Evolutionary conservation across 2,329 filamentous ascomycete genomes (phyloP).

Genomic region (Paracorniculantispora psalliotae): DNA sequence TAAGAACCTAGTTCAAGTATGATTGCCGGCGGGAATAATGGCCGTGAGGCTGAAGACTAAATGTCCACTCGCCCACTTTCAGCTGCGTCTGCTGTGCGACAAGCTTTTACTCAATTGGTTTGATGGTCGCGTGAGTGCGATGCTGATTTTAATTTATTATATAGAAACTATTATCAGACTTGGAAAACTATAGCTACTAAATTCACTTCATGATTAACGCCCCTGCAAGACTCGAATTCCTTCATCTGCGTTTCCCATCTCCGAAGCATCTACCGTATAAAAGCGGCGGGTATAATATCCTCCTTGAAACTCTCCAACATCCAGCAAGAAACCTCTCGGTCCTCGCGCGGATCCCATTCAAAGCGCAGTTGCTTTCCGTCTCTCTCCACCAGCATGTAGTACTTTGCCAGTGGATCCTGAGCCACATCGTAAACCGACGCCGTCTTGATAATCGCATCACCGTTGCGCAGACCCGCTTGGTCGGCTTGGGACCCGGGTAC

Average conservation of each 20-base stretch:
- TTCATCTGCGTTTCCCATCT: not conserved
- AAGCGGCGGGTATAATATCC: conserved; percentile 10
- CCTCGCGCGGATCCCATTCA: conserved; percentile 4
- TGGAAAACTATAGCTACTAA: not conserved
- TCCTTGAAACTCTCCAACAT: conserved; percentile 13
- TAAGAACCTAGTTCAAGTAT: not conserved
- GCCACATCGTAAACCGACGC: not conserved
- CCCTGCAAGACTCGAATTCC: not conserved
- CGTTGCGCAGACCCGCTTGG: conserved; percentile 8
- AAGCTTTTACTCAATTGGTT: not conserved
- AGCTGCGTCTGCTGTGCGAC: not conserved
- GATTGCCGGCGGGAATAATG: not conserved
- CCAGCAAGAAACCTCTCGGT: conserved; percentile 9
- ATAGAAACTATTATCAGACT: not conserved
- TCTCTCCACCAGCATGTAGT: conserved; percentile 3
- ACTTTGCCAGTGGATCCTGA: not conserved
- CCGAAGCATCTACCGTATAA: not conserved
- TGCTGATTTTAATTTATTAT: not conserved
- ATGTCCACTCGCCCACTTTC: not conserved
- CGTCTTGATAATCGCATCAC: conserved; percentile 4
- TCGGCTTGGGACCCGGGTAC: conserved; percentile 5
- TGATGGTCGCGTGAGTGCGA: not conserved
- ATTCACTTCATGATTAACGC: not conserved
- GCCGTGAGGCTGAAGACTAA: not conserved
- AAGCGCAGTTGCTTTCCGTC: not conserved